A percentile compares a stretch with the other conserved stretches of the same genome.
Evolutionary conservation across 2,329 filamentous ascomycete species (phyloP).

Genomic region (Cadophora gregata): DNA sequence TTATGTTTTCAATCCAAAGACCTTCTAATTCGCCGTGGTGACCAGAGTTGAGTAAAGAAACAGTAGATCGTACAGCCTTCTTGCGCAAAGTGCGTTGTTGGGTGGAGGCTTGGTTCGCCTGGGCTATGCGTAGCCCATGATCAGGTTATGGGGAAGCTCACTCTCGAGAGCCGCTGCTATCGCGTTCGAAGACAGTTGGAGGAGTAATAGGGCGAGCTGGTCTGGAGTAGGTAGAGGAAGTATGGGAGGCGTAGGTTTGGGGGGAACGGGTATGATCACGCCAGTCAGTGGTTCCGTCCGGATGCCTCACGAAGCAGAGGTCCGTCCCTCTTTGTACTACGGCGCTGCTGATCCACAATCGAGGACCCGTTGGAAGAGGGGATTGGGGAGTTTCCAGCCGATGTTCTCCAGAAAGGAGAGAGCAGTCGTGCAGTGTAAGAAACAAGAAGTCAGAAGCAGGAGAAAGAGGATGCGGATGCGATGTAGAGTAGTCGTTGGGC

Average conservation of each 20-base stretch:
- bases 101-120: slow-evolving; percentile 40
- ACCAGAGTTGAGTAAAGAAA: slow-evolving; percentile 33
- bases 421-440: slow-evolving; percentile 12
- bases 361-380: background rate
- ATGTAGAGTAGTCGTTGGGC: background rate
- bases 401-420: slow-evolving; percentile 13
- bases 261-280: slow-evolving; percentile 31
- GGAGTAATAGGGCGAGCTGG: background rate
- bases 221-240: background rate
- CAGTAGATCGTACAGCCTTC: slow-evolving; percentile 35
- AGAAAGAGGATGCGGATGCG: slow-evolving; percentile 11
- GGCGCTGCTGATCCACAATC: background rate
- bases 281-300: slow-evolving; percentile 25
- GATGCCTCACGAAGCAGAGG: slow-evolving; percentile 8
- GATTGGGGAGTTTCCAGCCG: slow-evolving; percentile 4
- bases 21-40: slow-evolving; percentile 35
- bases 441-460: slow-evolving; percentile 4
- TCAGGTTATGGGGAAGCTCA: slow-evolving; percentile 33
- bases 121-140: slow-evolving; percentile 44
- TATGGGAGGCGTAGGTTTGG: slow-evolving; percentile 25
- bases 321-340: slow-evolving; percentile 13
- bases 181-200: background rate
- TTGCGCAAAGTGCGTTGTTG: slow-evolving; percentile 31
- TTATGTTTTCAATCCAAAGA: slow-evolving; percentile 29
- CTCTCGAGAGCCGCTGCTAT: slow-evolving; percentile 26